These are phyloP conservation scores for Alnus glutinosa DNA, from an alignment of 306 rosid species.

Conservation along the genomic window DNA sequence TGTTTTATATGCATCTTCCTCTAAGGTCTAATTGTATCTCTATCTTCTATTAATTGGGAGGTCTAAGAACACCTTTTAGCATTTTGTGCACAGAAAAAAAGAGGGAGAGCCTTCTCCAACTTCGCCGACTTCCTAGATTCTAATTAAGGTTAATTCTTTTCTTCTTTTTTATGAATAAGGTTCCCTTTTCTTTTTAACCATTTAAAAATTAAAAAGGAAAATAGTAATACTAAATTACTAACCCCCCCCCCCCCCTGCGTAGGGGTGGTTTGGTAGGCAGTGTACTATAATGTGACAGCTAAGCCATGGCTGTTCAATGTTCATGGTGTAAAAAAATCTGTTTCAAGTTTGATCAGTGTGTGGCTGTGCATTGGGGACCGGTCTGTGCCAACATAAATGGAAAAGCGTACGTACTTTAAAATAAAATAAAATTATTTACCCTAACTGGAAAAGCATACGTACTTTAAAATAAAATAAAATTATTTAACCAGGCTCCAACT, in stretches of 20 bases:
- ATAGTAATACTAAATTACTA: no score
- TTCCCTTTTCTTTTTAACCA: not conserved
- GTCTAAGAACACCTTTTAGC: not conserved
- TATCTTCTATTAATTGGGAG: not conserved
- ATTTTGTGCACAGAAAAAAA: not conserved
- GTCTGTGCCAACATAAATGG: not conserved
- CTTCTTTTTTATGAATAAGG: no score
- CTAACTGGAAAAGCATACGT: not conserved
- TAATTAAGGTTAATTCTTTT: no score
- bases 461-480: no score
- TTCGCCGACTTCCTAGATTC: no score
- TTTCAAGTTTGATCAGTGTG: not conserved
- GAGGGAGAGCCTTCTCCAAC: not conserved
- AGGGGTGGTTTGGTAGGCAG: not conserved
- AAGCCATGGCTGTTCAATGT: slow-evolving; percentile 28
- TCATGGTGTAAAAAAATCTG: not conserved
- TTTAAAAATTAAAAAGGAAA: no score
- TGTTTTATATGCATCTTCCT: not conserved
- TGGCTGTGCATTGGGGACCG: not conserved
- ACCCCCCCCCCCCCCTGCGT: no score
- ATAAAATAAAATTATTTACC: not conserved
- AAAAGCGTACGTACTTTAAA: no score
- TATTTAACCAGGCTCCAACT: no score
- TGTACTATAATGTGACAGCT: slow-evolving; percentile 38
- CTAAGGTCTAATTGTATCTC: not conserved